Evolutionary conservation across 169 alveolate genomes (phyloP).

Genomic region (Eimeria sp.): DNA sequence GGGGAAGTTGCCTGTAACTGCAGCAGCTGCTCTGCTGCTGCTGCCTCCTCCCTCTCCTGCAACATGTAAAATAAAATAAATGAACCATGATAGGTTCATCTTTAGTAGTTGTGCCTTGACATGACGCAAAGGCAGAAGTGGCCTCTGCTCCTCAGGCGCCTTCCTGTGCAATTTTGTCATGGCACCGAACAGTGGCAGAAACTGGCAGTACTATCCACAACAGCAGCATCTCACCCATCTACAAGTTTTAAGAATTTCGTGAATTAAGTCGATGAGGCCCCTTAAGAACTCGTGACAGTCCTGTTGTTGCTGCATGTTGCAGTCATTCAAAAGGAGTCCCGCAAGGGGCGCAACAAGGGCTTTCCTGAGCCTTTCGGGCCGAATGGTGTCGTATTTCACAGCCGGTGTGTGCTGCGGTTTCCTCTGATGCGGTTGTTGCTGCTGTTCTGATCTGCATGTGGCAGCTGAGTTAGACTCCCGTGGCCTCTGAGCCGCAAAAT

Average conservation of each 20-base stretch:
- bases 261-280: slow-evolving; percentile 56
- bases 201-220: background rate
- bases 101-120: background rate
- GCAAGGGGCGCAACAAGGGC: slow-evolving; percentile 73
- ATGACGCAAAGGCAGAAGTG: background rate
- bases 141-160: background rate
- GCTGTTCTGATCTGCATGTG: slow-evolving; percentile 11
- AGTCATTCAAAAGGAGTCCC: slow-evolving; percentile 62
- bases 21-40: slow-evolving; percentile 72
- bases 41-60: slow-evolving; percentile 69
- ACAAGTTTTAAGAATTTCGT: slow-evolving; percentile 44
- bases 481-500: slow-evolving; percentile 53
- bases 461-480: slow-evolving; percentile 46
- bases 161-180: background rate
- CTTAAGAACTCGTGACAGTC: slow-evolving; percentile 68
- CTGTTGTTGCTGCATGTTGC: slow-evolving; percentile 72
- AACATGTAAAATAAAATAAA: slow-evolving; percentile 1
- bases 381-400: background rate
- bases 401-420: background rate
- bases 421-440: slow-evolving; percentile 6
- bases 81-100: background rate
- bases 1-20: slow-evolving; percentile 42
- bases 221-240: slow-evolving; percentile 59
- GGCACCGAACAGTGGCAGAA: background rate
- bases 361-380: slow-evolving; percentile 65